These are phyloP conservation scores for Trypanosoma boissoni DNA, from an alignment of 208 protist genomes.

Conservation along the genomic window DNA sequence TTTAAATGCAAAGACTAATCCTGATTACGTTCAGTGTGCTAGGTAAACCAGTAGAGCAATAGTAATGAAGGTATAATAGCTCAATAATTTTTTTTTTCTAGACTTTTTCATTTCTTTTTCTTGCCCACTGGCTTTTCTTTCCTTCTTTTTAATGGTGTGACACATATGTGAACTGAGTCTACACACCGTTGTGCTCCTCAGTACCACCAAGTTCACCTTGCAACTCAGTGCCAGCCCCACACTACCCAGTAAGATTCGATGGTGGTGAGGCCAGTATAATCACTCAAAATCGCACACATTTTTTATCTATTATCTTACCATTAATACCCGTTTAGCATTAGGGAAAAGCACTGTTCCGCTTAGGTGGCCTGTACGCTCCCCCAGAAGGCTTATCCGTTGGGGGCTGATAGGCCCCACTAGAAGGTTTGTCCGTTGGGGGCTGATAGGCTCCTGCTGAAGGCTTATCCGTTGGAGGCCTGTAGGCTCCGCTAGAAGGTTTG, in stretches of 20 bases:
- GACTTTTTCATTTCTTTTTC: constrained; percentile 11
- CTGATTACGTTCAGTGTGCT: no score
- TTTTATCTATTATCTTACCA: not conserved
- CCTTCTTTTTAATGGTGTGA: constrained; percentile 8
- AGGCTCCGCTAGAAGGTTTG: constrained; percentile 37
- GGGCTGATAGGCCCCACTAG: constrained; percentile 33
- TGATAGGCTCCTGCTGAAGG: constrained; percentile 45
- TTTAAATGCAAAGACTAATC: no score
- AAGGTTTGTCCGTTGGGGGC: constrained; percentile 31
- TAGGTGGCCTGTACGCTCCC: constrained; percentile 18
- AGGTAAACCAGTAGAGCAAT: constrained; percentile 7
- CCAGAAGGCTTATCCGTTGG: constrained; percentile 31
- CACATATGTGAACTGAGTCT: no score
- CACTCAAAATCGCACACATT: no score
- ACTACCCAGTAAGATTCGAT: no score
- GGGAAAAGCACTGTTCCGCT: constrained; percentile 12
- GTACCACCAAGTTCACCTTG: no score
- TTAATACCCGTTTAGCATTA: constrained; percentile 10
- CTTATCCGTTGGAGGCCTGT: constrained; percentile 44
- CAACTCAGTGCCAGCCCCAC: no score
- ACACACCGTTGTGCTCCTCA: no score
- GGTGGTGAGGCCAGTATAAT: no score
- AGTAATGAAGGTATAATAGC: constrained; percentile 1
- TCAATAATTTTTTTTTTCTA: not conserved
- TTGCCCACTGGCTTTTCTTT: not conserved